Base-by-base conservation (phyloP, 2,329 filamentous ascomycete genomes). In the Colletotrichum gloeosporioides region DNA sequence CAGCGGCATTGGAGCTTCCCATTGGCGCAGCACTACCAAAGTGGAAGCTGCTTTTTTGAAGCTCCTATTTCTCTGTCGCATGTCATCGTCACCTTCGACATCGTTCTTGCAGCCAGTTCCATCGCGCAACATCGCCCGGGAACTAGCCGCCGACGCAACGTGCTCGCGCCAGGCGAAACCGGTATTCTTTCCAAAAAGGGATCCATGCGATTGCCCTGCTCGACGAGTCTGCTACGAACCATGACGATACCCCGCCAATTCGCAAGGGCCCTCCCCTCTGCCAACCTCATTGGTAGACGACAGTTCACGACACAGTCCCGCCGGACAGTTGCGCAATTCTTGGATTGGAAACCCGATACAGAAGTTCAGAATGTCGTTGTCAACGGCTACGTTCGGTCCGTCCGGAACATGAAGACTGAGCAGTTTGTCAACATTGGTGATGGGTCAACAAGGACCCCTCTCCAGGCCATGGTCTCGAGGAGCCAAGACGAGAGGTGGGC, bases 351-450 rank as follows among this genome's bases (percentile, higher is more conserved):
- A 55, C 89, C 90, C 3, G 79, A 83, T 22, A 83, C 86, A 39
- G 81, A 86, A 62, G 85, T 87, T 55, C 79, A 84, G n/a, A 83
- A 89, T 80, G 88, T 94, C 64, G 89, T 89, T 73, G 88, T 98
- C 79, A 90, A 94, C 82, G 96, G 96, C 77, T 96, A 94, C 87
- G 90, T 98, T 71, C 92, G 95, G 78, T 96, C 95, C 6, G 93
- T 98, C 76, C 91, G 96, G 77, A 95, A 95, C 83, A 96, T 98
- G 88, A 98, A 98, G 84, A 90, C 90, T 27, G 89, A 94, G 76
- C 93, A 94, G 7, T 99, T 99, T 86, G 93, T 96, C 69, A 92
- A 95, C 76, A 89, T 99, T 69, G 93, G 94, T 13, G 97, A 99
- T 88, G 97, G 97, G 61, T 98, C 96, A 15, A 95, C 94, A 57